A percentile compares a stretch with the other conserved stretches of the same genome.
phyloP scores from a whole-genome alignment of 257 asterid species.

The Lantana camara region DNA sequence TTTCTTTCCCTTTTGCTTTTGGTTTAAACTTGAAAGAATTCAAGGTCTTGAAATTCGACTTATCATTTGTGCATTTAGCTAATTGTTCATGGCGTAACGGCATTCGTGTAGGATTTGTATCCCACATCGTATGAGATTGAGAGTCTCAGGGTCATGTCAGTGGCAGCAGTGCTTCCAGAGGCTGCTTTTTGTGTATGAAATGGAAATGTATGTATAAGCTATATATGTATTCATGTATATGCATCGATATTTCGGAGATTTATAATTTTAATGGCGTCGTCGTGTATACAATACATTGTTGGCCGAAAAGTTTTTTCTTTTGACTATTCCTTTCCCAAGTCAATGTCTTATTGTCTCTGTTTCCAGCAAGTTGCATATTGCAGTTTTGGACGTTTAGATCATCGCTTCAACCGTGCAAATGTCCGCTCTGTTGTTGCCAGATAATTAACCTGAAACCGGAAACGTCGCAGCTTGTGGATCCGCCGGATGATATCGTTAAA shows the following conservation, averaged over 20 bases:
- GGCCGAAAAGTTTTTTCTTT: background rate
- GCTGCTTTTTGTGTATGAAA: background rate
- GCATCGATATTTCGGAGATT: background rate
- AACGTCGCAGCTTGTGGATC: slow-evolving; percentile 28
- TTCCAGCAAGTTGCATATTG: slow-evolving; percentile 59
- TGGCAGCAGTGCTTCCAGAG: no score
- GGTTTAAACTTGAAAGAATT: no score
- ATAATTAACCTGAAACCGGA: slow-evolving; percentile 52
- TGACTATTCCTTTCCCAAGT: background rate
- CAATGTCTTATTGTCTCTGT: background rate
- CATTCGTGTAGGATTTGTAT: no score
- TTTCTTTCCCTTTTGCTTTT: no score
- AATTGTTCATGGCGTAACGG: no score
- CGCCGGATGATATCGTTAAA: slow-evolving; percentile 37
- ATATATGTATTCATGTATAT: no score
- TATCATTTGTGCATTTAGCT: no score
- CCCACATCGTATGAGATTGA: no score
- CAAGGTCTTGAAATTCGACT: no score
- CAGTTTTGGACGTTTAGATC: slow-evolving; percentile 60
- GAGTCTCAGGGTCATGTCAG: no score
- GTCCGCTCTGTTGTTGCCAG: slow-evolving; percentile 59
- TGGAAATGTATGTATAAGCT: no score
- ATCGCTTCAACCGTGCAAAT: slow-evolving; percentile 54
- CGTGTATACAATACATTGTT: no score
- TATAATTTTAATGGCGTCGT: background rate